Evolutionary conservation across 1,139 yeast species (phyloP), one percentile per base, ranked within the genome.

Genomic region (Candida tetrigidarum): DNA sequence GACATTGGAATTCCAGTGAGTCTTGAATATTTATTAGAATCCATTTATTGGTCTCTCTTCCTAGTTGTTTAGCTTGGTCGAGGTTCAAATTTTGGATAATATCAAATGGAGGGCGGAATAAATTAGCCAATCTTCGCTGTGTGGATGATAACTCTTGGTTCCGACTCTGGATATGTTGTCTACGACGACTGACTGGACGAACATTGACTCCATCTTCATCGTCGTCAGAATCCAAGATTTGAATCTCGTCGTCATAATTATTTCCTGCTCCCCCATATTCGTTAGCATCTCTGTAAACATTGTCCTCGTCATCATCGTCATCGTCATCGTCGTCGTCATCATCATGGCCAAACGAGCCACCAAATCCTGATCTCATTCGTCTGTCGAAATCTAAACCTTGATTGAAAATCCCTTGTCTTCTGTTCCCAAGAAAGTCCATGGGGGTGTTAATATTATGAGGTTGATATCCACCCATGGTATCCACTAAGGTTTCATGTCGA

Each of bases 81-180:
- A 95, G 66, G 49, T 79, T 81, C 11, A 83, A 55, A 50, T 78
- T 80, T 16, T 83, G 72, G 63, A 93, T 90, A 37, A 93, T 70
- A 57, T 93, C 98, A 67, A 90, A 93, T 0, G 99, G 99, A 0
- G 99, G 99, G 50, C 95, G 74, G 65, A 92, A 93, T 30, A 93
- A 71, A 49, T 78, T 78, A 4, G 97, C 97, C 44, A 93, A 71
- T 45, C 95, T 72, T 48, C 82, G 67, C 58, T 86, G 95, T 12
- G 88, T 83, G 7, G 81, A 72, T 0, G 86, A 78, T 57, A 81
- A 58, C 46, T 68, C 76, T 28, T 49, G 54, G 32, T 61, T 53
- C 41, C 75, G 58, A 10, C 52, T 41, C n/a, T 52, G 52, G 48
- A 72, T 58, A 38, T 58, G 50, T 29, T 61, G 55, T 49, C 71